Conservation (phyloP, 164 flowering plant species). For the Saururus chinensis region DNA sequence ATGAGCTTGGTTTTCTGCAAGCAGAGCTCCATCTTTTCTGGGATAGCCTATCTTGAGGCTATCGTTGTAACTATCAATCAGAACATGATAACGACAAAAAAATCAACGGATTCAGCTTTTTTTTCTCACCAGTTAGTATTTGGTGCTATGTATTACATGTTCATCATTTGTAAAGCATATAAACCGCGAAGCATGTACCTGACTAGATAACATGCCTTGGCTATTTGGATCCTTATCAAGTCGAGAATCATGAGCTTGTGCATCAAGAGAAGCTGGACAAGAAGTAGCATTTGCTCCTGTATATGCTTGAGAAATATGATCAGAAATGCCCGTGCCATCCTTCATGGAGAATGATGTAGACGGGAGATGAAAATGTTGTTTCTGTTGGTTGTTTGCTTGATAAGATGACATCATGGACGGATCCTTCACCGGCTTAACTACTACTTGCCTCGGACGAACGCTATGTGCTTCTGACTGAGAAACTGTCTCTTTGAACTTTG, state of each 20-base stretch:
- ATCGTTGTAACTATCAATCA: no score
- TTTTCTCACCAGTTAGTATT: no score
- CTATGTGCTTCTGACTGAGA: constrained; percentile 33
- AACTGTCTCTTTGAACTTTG: constrained; percentile 5
- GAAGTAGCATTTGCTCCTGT: constrained; percentile 35
- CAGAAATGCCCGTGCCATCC: constrained; percentile 36
- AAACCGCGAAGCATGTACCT: constrained; percentile 30
- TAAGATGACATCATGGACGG: constrained; percentile 33
- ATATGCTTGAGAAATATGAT: constrained; percentile 28
- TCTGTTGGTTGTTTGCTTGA: constrained; percentile 36
- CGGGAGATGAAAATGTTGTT: constrained; percentile 40
- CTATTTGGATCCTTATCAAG: constrained; percentile 41
- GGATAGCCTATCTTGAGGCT: no score
- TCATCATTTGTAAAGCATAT: constrained; percentile 28
- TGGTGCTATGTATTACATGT: constrained; percentile 1
- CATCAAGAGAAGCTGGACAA: constrained; percentile 31
- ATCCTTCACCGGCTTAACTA: constrained; percentile 41
- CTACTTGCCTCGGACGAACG: constrained; percentile 23
- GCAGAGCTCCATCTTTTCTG: no score
- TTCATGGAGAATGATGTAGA: constrained; percentile 49
- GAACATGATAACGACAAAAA: no score
- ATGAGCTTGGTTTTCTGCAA: no score
- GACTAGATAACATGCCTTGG: constrained; percentile 35
- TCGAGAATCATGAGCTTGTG: constrained; percentile 51
- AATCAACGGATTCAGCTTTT: no score